These are phyloP conservation scores for Tilletia walkeri DNA, from an alignment of 1,284 basidiomycete genomes.

Conservation along the genomic window DNA sequence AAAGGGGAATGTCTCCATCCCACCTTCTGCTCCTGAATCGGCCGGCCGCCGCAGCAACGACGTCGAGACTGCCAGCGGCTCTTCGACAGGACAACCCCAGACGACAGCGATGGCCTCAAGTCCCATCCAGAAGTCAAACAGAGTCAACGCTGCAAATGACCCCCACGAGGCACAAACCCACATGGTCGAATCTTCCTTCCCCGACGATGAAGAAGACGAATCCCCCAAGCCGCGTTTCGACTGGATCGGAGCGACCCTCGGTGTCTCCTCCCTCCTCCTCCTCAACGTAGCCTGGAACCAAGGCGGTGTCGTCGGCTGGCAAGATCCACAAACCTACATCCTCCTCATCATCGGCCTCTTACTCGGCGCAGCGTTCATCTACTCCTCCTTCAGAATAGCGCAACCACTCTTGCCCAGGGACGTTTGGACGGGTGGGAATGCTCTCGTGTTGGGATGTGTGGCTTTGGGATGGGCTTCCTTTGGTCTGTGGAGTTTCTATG, in stretches of 20 bases:
- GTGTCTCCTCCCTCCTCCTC: slow-evolving; percentile 34
- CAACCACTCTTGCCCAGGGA: slow-evolving; percentile 36
- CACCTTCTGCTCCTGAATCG: too few relatives aligned
- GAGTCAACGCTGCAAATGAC: too few relatives aligned
- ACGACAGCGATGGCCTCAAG: background rate
- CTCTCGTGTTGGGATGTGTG: slow-evolving; percentile 29
- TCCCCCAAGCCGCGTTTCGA: slow-evolving; percentile 25
- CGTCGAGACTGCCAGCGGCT: background rate
- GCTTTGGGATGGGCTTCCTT: slow-evolving; percentile 38
- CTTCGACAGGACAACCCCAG: background rate
- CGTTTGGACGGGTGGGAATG: slow-evolving; percentile 28
- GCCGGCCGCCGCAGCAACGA: too few relatives aligned
- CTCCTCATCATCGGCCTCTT: slow-evolving; percentile 40
- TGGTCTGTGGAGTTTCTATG: slow-evolving; percentile 38
- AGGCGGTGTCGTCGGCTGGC: slow-evolving; percentile 42
- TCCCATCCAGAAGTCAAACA: background rate
- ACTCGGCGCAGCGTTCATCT: slow-evolving; percentile 30
- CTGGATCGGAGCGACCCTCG: slow-evolving; percentile 34
- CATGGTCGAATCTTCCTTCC: too few relatives aligned
- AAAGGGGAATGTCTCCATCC: too few relatives aligned
- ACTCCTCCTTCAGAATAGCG: slow-evolving; percentile 24
- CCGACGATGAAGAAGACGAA: background rate
- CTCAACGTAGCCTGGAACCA: slow-evolving; percentile 47
- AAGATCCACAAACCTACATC: slow-evolving; percentile 33
- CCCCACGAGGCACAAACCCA: too few relatives aligned